Conservation (phyloP, 257 asterid species). For the Rhazya stricta region DNA sequence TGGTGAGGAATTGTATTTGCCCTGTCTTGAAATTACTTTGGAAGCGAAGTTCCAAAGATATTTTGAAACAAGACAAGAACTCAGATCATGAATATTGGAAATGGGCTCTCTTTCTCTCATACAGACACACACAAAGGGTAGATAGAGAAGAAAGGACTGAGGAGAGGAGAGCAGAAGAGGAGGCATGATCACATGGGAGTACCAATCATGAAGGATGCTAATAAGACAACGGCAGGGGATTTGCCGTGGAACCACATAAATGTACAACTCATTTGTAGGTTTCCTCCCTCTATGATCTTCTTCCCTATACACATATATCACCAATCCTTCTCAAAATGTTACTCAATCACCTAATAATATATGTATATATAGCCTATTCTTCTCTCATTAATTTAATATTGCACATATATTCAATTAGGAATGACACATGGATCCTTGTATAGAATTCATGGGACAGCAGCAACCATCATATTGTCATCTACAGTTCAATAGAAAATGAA, state of each 20-base stretch:
- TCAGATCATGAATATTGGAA: constrained; percentile 10
- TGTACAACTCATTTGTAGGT: constrained; percentile 37
- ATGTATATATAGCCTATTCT: neutral
- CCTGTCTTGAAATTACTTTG: neutral
- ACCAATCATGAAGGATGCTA: constrained; percentile 39
- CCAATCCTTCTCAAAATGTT: constrained; percentile 6
- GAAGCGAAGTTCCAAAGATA: constrained; percentile 8
- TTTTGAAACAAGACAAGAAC: constrained; percentile 15
- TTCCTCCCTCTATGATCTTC: constrained; percentile 9
- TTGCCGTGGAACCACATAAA: constrained; percentile 43
- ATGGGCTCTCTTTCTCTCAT: constrained; percentile 6
- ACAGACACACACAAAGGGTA: neutral
- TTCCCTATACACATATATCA: neutral
- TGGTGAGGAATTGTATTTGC: neutral
- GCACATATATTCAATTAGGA: constrained; percentile 6
- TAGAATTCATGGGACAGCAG: constrained; percentile 26
- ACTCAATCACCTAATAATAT: constrained; percentile 7
- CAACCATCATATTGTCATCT: constrained; percentile 11
- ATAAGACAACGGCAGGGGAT: constrained; percentile 47
- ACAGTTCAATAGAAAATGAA: neutral
- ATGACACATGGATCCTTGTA: constrained; percentile 30
- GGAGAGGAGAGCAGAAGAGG: constrained; percentile 15
- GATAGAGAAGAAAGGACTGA: constrained; percentile 1
- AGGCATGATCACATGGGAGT: constrained; percentile 47
- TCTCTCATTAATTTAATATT: neutral